Evolutionary conservation across 495 filamentous ascomycete species (phyloP), one percentile per base, ranked within the genome.

Genomic region (Annulohypoxylon maeteangense): DNA sequence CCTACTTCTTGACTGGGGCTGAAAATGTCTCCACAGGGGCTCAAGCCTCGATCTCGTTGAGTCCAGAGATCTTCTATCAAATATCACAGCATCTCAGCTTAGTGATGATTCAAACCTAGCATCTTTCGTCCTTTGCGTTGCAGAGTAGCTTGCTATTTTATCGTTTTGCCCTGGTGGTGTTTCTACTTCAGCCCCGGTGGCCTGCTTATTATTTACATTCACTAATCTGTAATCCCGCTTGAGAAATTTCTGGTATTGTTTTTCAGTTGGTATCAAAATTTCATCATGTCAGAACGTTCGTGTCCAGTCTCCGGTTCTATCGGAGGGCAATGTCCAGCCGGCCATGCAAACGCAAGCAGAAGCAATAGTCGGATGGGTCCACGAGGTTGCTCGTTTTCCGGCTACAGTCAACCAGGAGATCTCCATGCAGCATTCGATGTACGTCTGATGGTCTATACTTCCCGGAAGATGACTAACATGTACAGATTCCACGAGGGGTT

Each of bases 291-390:
- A 36, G 69, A 71, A 71, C 63, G 51, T 11, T 71, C 69, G 12
- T 71, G 69, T 32, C 69, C 69, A 40, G 69, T 71, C 4, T 71
- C 69, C 51, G 69, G 69, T 45, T 67, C 69, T 23, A 34, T 71
- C 27, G 58, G 69, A 20, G 69, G 63, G 11, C 62, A 36, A 47
- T 71, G 69, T 55, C 58, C 69, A 57, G 63, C 42, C 5, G 69
- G 69, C 10, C 63, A 71, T 25, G 58, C 51, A 2, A 44, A 51
- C 23, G 63, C 69, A 31, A 71, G 7, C 32, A 71, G 67, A 51
- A 67, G 69, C 32, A 67, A 63, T 59, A 71, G 69, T 34, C 62
- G 53, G 29, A 67, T 67, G 51, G 69, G 69, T 10, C 63, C 69
- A 31, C 63, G 69, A 54, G 69, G 69, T 53, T 71, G 68, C n/a